Evolutionary conservation across 2,329 filamentous ascomycete species (phyloP), one percentile per base, ranked within the genome.

Genomic region (Penicillium sp.): DNA sequence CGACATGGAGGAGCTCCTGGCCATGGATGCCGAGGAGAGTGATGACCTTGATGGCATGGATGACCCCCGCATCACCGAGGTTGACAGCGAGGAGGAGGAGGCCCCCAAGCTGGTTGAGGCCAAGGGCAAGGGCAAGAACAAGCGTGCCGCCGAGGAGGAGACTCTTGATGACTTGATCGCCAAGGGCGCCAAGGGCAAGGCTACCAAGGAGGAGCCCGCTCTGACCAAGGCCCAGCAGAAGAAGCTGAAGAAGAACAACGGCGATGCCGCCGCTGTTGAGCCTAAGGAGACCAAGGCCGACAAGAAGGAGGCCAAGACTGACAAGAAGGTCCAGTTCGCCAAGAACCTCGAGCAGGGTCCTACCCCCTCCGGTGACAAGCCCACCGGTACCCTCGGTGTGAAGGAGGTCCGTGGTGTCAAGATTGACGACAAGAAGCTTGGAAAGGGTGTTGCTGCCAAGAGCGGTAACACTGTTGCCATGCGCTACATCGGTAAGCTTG

Each of bases 171-270:
- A 90, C 64, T 79, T 96, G 76, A 96, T 97, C 71, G 84, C 87
- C 76, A 93, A 95, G 79, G 83, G 82, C 58, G 74, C 78, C 65
- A 82, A 87, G 71, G 77, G 74, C n/a, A 78, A 79, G 64, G 69
- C 77, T 46, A 75, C 72, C 24, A 82, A 84, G 62, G 89, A 92
- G 56, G 64, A 67, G 68, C 74, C 83, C 66, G 93, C 93, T 81
- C 84, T 92, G 62, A 93, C 87, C 84, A 97, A 97, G 85, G 97
- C 96, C 83, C 91, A 98, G 78, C 87, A 90, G 74, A 98, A 98
- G 88, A 97, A 97, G 78, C 85, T 90, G 70, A 98, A 99, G 89
- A 97, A 96, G 84, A 98, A 98, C 84, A 91, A 96, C 75, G 95
- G 93, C 66, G 90, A 97, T 74, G 88, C 95, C 58, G 86, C 89